phyloP scores from a whole-genome alignment of 768 basidiomycete species.

The Mycena filopes region DNA sequence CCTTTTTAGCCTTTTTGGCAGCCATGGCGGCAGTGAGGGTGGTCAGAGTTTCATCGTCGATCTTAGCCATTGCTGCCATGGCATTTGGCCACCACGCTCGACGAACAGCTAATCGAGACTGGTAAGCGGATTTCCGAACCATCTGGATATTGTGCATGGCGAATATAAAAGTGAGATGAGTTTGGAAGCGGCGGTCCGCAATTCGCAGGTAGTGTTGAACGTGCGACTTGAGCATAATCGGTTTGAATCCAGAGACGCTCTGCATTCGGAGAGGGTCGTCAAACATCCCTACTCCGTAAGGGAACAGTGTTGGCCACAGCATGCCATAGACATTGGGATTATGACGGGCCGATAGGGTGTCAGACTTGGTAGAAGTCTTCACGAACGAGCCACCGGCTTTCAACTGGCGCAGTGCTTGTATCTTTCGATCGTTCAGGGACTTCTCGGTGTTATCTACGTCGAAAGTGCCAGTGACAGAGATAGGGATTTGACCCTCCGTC shows the following conservation, averaged over 20 bases:
- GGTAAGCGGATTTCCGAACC: slow-evolving; percentile 14
- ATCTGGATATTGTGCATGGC: slow-evolving; percentile 27
- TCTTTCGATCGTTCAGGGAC: neutral
- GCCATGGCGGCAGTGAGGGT: neutral
- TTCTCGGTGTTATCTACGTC: neutral
- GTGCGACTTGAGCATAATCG: slow-evolving; percentile 10
- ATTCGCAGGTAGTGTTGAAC: slow-evolving; percentile 10
- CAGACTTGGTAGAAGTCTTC: neutral
- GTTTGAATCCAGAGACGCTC: neutral
- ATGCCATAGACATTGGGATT: slow-evolving; percentile 31
- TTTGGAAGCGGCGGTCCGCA: slow-evolving; percentile 20
- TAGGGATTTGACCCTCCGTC: neutral
- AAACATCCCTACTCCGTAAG: slow-evolving; percentile 23
- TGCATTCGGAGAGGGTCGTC: slow-evolving; percentile 17
- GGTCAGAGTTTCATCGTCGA: slow-evolving; percentile 6
- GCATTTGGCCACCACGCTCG: slow-evolving; percentile 1
- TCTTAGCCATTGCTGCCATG: slow-evolving; percentile 12
- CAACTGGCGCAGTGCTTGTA: neutral
- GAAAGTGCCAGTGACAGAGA: neutral
- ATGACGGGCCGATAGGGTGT: slow-evolving; percentile 6
- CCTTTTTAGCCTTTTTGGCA: slow-evolving; percentile 9
- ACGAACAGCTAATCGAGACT: slow-evolving; percentile 13
- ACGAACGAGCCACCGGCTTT: neutral
- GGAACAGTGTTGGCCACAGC: slow-evolving; percentile 29
- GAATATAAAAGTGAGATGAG: slow-evolving; percentile 25